Conservation (phyloP, 495 filamentous ascomycete species). For the Aspergillus bertholletiae region DNA sequence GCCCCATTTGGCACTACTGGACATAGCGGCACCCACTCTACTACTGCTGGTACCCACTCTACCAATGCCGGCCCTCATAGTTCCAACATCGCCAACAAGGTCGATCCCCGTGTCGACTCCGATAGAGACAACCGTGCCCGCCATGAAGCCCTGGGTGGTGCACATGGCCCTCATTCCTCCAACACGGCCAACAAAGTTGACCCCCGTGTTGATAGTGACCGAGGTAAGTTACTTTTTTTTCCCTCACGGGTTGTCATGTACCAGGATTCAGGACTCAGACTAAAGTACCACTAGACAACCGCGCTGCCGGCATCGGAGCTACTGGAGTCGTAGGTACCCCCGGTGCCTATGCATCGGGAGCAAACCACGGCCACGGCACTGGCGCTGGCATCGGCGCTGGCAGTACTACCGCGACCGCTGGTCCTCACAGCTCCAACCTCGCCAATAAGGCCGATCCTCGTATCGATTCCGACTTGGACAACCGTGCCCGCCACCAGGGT, state of each 20-base stretch:
- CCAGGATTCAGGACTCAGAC: too few species aligned
- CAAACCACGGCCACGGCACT: background rate
- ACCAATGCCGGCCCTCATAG: slow-evolving; percentile 13
- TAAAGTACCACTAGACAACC: slow-evolving; percentile 2
- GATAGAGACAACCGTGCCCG: slow-evolving; percentile 5
- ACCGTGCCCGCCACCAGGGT: background rate
- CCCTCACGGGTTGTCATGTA: too few species aligned
- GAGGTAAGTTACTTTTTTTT: slow-evolving; percentile 26
- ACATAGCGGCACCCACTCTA: slow-evolving; percentile 1
- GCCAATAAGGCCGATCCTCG: background rate
- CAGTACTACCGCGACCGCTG: slow-evolving; percentile 15
- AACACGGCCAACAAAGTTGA: slow-evolving; percentile 20
- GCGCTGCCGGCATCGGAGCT: background rate
- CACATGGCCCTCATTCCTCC: background rate
- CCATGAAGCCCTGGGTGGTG: background rate
- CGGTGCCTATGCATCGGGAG: slow-evolving; percentile 12
- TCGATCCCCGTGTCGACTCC: slow-evolving; percentile 9
- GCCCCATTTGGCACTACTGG: slow-evolving; percentile 7
- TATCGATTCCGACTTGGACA: background rate
- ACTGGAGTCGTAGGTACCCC: slow-evolving; percentile 7
- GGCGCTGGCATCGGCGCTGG: background rate
- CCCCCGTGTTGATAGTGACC: slow-evolving; percentile 37
- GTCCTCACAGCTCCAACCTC: background rate
- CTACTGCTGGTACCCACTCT: slow-evolving; percentile 1
- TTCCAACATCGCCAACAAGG: slow-evolving; percentile 29